phyloP scores from a whole-genome alignment of 805 yeast species.

The Candida incommunis region DNA sequence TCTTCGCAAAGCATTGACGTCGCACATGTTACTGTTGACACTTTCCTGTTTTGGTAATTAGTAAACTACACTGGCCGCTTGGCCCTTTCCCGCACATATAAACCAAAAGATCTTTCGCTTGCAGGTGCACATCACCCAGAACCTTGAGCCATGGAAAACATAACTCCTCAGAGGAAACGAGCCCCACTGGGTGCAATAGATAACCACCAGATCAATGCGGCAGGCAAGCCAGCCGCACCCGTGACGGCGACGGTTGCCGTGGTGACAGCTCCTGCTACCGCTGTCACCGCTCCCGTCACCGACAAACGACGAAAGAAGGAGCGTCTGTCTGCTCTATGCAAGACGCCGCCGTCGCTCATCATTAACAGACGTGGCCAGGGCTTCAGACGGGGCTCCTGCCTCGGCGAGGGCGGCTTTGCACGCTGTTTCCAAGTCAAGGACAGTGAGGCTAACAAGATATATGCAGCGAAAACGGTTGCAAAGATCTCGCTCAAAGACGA shows the following conservation, averaged over 20 bases:
- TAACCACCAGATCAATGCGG: background rate
- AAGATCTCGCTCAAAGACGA: constrained; percentile 84
- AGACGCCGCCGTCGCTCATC: constrained; percentile 92
- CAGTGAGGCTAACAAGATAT: constrained; percentile 60
- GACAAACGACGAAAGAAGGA: constrained; percentile 53
- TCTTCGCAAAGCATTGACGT: too few relatives aligned
- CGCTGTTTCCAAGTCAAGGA: constrained; percentile 95
- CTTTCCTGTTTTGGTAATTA: too few relatives aligned
- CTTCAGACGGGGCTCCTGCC: constrained; percentile 75
- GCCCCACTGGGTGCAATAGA: background rate
- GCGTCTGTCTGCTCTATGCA: constrained; percentile 79
- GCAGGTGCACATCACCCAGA: too few relatives aligned
- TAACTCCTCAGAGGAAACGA: too few relatives aligned
- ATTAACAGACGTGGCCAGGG: constrained; percentile 77
- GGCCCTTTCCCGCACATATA: too few relatives aligned
- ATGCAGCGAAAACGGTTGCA: constrained; percentile 96
- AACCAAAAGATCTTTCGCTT: too few relatives aligned
- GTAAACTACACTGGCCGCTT: too few relatives aligned
- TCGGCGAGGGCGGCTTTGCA: constrained; percentile 99
- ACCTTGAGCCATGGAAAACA: too few relatives aligned
- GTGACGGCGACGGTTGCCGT: background rate
- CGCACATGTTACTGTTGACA: too few relatives aligned
- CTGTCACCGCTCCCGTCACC: background rate
- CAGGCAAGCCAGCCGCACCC: background rate
- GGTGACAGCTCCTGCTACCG: background rate